A percentile compares a stretch with the other conserved stretches of the same genome.
These are phyloP conservation scores for Phytophthora constricta DNA, from an alignment of 352 stramenopile species.

Conservation along the genomic window DNA sequence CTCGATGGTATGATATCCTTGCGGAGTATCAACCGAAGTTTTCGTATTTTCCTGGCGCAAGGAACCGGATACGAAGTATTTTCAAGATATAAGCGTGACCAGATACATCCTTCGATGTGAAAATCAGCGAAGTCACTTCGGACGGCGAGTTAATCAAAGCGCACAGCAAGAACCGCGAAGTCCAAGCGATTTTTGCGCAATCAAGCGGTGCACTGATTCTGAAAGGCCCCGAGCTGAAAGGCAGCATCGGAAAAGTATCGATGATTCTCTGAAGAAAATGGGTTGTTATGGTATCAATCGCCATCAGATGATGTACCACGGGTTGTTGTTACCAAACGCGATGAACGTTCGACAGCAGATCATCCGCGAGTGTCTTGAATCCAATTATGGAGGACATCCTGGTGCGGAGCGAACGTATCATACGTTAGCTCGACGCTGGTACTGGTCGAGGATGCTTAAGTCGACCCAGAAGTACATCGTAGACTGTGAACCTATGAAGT, in stretches of 20 bases:
- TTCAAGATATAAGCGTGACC: constrained; percentile 20
- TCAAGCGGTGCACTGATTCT: not conserved
- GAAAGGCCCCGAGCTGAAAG: not conserved
- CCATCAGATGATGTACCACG: constrained; percentile 11
- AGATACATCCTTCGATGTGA: not conserved
- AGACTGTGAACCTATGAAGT: constrained; percentile 45
- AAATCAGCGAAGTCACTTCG: not conserved
- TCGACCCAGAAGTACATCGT: constrained; percentile 17
- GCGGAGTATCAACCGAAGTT: constrained; percentile 11
- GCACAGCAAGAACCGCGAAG: not conserved
- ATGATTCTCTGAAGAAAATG: not conserved
- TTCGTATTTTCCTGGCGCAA: constrained; percentile 29
- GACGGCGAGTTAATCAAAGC: not conserved
- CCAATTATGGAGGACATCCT: constrained; percentile 20
- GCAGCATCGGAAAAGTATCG: not conserved
- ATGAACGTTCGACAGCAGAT: constrained; percentile 8
- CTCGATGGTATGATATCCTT: constrained; percentile 12
- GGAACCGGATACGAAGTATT: constrained; percentile 27
- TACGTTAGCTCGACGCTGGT: constrained; percentile 9
- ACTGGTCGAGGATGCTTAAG: constrained; percentile 19
- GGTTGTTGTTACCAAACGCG: constrained; percentile 19
- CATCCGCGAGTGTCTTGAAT: constrained; percentile 14
- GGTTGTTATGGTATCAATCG: constrained; percentile 8
- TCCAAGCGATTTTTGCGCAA: not conserved
- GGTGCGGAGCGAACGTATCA: constrained; percentile 14